Evolutionary conservation across 2,329 filamentous ascomycete species (phyloP).

Genomic region (Fusarium odoratissimum): DNA sequence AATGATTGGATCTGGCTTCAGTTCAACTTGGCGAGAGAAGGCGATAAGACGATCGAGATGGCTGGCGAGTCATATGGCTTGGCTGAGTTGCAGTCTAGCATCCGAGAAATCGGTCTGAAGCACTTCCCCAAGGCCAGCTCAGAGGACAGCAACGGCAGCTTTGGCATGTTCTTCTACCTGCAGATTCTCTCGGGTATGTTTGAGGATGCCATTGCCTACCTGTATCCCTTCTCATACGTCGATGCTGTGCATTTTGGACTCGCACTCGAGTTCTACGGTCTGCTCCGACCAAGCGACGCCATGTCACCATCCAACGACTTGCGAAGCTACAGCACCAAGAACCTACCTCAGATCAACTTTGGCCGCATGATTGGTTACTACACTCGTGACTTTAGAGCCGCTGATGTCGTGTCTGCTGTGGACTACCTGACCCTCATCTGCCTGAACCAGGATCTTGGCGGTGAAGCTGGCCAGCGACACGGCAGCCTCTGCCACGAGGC

Average conservation of each 20-base stretch:
- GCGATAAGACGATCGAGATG: slow-evolving; percentile 71
- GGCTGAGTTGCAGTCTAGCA: slow-evolving; percentile 78
- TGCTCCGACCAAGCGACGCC: slow-evolving; percentile 88
- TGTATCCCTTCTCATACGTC: slow-evolving; percentile 91
- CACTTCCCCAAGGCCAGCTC: slow-evolving; percentile 85
- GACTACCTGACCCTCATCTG: slow-evolving; percentile 95
- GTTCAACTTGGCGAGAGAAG: slow-evolving; percentile 75
- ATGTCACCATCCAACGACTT: slow-evolving; percentile 78
- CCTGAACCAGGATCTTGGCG: slow-evolving; percentile 85
- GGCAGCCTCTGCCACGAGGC: slow-evolving; percentile 89
- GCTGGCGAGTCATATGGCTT: slow-evolving; percentile 74
- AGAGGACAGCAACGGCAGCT: slow-evolving; percentile 81
- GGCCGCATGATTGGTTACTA: slow-evolving; percentile 94
- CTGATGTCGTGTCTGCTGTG: slow-evolving; percentile 87
- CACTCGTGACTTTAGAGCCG: slow-evolving; percentile 93
- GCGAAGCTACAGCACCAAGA: slow-evolving; percentile 73
- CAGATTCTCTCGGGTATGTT: slow-evolving; percentile 93
- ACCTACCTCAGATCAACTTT: slow-evolving; percentile 89
- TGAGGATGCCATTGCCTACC: slow-evolving; percentile 89
- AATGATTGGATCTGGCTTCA: slow-evolving; percentile 80
- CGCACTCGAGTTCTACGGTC: slow-evolving; percentile 86
- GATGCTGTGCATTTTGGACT: slow-evolving; percentile 96
- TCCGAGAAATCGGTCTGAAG: slow-evolving; percentile 88
- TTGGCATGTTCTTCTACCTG: slow-evolving; percentile 93
- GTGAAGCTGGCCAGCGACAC: slow-evolving; percentile 80